Base-by-base conservation (phyloP, 768 basidiomycete genomes). In the Boletus huronensis region DNA sequence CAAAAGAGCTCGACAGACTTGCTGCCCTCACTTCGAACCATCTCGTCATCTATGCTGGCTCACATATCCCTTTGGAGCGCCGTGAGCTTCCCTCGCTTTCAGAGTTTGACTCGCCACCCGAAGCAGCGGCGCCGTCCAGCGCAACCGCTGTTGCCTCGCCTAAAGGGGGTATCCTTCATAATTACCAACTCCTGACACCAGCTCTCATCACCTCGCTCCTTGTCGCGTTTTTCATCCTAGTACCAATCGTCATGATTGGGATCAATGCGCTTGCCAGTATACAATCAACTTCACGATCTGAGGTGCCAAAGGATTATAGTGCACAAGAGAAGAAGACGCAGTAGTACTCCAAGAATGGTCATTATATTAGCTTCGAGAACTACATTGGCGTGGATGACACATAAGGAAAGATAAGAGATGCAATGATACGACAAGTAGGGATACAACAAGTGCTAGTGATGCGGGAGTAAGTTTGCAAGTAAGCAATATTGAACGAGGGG, bases 261-360 rank as follows among this genome's bases (percentile, higher is more conserved):
- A 77, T 91, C 49, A 76, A 71, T 21, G 82, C 89, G 0, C 76
- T 92, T 38, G 79, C 86, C 21, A 85, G 85, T 61, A 89, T 92
- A 55, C 87, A 90, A 66, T 84, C 81, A 43, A 83, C 88, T 1
- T 62, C 86, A 44, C 75, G 82, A 34, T 77, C 79, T 35, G 86
- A 87, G 54, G 71, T 77, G 9, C 82, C 85, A 17, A 89, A 84
- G 70, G 81, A 81, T 7, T 89, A 79, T 64, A 83, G 72, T 63
- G 83, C 87, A 6, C 75, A 77, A 47, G 88, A 89, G 67, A 90
- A 78, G 77, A 92, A 92, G 79, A 83, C 74, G 59, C 88, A 91
- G 75, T 90, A 78, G 68, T 54, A 52, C 41, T 48, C 44, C 56
- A 59, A 62, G 53, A 64, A 51, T 57, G 31, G 44, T 40, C 39